These are phyloP conservation scores for Lachancea sp. DNA, from an alignment of 805 yeast genomes.

Conservation along the genomic window DNA sequence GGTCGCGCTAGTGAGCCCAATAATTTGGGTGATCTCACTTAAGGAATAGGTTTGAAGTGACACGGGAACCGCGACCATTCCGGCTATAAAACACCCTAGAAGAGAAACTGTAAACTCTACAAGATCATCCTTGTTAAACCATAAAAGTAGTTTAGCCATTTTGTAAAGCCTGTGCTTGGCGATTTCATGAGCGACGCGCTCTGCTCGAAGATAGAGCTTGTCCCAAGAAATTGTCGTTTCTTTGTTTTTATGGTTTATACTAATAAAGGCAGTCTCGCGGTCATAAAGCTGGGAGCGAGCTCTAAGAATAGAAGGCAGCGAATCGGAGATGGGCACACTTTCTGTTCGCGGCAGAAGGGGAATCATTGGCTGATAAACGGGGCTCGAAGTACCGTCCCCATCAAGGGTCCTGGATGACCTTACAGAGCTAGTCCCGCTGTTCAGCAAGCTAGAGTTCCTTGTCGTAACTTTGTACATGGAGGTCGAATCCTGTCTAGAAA, in stretches of 20 bases:
- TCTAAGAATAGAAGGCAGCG: slow-evolving; percentile 64
- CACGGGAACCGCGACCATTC: slow-evolving; percentile 90
- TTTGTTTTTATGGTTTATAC: slow-evolving; percentile 74
- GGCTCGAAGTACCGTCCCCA: neutral
- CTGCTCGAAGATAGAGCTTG: slow-evolving; percentile 72
- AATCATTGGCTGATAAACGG: slow-evolving; percentile 29
- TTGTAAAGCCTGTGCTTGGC: slow-evolving; percentile 55
- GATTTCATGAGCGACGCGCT: slow-evolving; percentile 64
- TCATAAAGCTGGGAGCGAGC: slow-evolving; percentile 62
- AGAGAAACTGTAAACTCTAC: slow-evolving; percentile 81
- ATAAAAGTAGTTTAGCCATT: slow-evolving; percentile 75
- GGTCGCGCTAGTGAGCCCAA: slow-evolving; percentile 68
- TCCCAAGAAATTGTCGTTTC: slow-evolving; percentile 86
- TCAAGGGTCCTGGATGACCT: slow-evolving; percentile 3
- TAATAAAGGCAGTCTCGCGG: slow-evolving; percentile 63
- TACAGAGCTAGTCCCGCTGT: neutral
- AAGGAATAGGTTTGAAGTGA: slow-evolving; percentile 60
- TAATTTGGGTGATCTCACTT: slow-evolving; percentile 63
- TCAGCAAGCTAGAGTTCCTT: slow-evolving; percentile 24
- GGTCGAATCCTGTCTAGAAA: slow-evolving; percentile 4
- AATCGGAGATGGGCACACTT: slow-evolving; percentile 43
- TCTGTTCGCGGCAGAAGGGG: slow-evolving; percentile 39
- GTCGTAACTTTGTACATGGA: slow-evolving; percentile 30
- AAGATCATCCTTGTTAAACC: slow-evolving; percentile 78
- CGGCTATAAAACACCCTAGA: slow-evolving; percentile 88